A percentile compares a stretch with the other conserved stretches of the same genome.
phyloP scores from a whole-genome alignment of 2,329 filamentous ascomycete species.

The Teratosphaeria gauchensis region DNA sequence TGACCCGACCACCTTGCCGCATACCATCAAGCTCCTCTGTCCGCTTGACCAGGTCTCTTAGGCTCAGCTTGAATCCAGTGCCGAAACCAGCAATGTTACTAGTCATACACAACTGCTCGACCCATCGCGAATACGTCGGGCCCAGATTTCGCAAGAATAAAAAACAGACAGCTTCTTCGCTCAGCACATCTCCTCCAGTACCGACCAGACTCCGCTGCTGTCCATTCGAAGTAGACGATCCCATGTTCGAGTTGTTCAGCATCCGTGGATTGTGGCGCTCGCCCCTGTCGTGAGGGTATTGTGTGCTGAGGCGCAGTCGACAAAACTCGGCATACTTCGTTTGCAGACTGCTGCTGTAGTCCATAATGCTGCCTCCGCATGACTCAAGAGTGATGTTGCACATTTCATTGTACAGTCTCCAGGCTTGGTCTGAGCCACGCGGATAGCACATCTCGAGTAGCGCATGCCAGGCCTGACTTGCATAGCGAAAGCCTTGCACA shows the following conservation, averaged over 20 bases:
- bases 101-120: constrained; percentile 17
- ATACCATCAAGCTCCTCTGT: constrained; percentile 12
- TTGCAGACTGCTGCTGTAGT: constrained; percentile 20
- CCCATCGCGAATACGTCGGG: constrained; percentile 14
- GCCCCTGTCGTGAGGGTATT: constrained; percentile 1
- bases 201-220: constrained; percentile 4
- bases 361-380: constrained; percentile 13
- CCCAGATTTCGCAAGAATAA: constrained; percentile 22
- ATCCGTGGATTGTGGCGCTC: neutral
- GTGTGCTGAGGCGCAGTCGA: constrained; percentile 11
- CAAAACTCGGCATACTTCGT: constrained; percentile 17
- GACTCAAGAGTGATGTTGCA: constrained; percentile 14
- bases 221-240: neutral
- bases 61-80: constrained; percentile 19
- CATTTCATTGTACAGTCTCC: constrained; percentile 16
- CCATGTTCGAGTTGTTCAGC: constrained; percentile 3
- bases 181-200: constrained; percentile 9
- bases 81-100: constrained; percentile 25
- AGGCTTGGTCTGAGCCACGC: constrained; percentile 19
- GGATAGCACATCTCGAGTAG: constrained; percentile 23
- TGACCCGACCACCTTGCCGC: neutral
- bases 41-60: constrained; percentile 18
- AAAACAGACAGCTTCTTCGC: constrained; percentile 22
- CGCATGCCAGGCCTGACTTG: constrained; percentile 17
- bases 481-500: constrained; percentile 13